phyloP scores from a whole-genome alignment of 2,329 filamentous ascomycete genomes.

The Pseudocercospora pini-densiflorae region DNA sequence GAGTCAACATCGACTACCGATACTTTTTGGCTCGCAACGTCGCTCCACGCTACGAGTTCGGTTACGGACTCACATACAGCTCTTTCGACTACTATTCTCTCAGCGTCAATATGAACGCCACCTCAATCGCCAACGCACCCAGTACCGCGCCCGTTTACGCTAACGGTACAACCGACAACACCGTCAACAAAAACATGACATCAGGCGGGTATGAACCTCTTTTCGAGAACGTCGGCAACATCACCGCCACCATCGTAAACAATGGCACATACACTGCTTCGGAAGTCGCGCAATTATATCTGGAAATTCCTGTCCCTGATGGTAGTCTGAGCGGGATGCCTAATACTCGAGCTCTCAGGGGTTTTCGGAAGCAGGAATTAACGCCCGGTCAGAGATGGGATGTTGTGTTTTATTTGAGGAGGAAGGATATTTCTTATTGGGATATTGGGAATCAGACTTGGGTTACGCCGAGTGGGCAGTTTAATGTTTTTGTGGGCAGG shows the following conservation, averaged over 20 bases:
- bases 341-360: constrained; percentile 37
- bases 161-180: constrained; percentile 38
- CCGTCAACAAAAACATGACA: constrained; percentile 28
- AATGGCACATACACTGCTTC: constrained; percentile 54
- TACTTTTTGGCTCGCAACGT: constrained; percentile 38
- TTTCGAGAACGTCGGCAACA: constrained; percentile 55
- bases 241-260: constrained; percentile 57
- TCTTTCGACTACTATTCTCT: constrained; percentile 41
- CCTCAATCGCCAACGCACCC: constrained; percentile 31
- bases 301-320: constrained; percentile 44
- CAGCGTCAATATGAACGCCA: constrained; percentile 33
- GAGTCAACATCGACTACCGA: constrained; percentile 45
- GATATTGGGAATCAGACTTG: constrained; percentile 55
- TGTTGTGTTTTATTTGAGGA: constrained; percentile 45
- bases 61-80: constrained; percentile 45
- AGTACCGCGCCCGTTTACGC: constrained; percentile 29
- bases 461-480: constrained; percentile 52
- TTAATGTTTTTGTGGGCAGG: constrained; percentile 53
- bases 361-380: constrained; percentile 40
- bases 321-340: constrained; percentile 56
- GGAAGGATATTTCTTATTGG: constrained; percentile 57
- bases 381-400: constrained; percentile 36
- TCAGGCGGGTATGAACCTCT: constrained; percentile 42
- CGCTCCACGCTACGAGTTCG: constrained; percentile 42
- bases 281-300: constrained; percentile 58